Percentiles rank a stretch among this genome's conserved stretches.
phyloP scores from a whole-genome alignment of 139 green algal genomes.

The Closterium sp. region DNA sequence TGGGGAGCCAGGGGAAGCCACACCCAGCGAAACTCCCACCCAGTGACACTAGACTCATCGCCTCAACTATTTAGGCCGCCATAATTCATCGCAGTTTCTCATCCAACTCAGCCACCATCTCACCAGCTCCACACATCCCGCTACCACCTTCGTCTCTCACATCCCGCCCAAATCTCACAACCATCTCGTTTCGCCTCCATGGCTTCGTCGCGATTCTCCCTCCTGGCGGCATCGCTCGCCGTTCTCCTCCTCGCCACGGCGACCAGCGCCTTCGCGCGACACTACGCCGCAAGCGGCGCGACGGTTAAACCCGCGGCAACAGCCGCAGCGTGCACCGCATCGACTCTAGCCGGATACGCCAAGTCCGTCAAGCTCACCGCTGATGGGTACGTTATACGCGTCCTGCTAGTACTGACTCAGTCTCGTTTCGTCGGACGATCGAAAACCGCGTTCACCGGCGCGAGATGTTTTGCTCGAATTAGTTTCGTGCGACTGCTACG shows the following conservation, averaged over 20 bases:
- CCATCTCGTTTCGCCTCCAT: not conserved
- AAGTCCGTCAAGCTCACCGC: not conserved
- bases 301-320: not conserved
- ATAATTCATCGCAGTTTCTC: not conserved
- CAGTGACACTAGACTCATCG: too few relatives aligned
- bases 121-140: not conserved
- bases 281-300: too few relatives aligned
- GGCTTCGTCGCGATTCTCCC: not conserved
- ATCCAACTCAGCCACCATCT: not conserved
- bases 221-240: not conserved
- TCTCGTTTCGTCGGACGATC: too few relatives aligned
- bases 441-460: too few relatives aligned
- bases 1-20: too few relatives aligned
- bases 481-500: too few relatives aligned
- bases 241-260: not conserved
- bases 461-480: too few relatives aligned
- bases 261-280: not conserved
- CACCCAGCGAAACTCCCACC: too few relatives aligned
- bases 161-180: too few relatives aligned
- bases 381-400: not conserved
- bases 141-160: not conserved
- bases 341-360: not conserved
- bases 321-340: not conserved
- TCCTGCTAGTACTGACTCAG: too few relatives aligned
- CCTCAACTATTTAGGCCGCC: too few relatives aligned